Evolutionary conservation across 2,329 filamentous ascomycete genomes (phyloP).

Genomic region (Ceratocystis smalleyi): DNA sequence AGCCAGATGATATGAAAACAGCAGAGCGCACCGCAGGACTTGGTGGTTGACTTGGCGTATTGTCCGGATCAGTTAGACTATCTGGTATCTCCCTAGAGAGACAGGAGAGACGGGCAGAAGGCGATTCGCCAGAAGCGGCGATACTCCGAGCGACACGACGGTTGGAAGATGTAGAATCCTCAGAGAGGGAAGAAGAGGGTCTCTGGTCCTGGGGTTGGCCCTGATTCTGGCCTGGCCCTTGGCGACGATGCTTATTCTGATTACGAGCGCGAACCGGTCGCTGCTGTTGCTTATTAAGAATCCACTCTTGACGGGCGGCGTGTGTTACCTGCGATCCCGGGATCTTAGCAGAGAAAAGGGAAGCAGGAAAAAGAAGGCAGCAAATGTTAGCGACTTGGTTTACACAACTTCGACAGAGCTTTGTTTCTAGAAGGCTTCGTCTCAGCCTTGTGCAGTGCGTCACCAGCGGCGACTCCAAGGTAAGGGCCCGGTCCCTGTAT

Average conservation of each 20-base stretch:
- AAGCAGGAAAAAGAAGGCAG: background rate
- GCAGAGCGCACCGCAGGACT: background rate
- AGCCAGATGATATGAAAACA: background rate
- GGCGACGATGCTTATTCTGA: constrained; percentile 4
- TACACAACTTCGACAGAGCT: background rate
- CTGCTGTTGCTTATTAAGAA: background rate
- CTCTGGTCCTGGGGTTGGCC: too few relatives aligned
- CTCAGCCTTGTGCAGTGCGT: constrained; percentile 5
- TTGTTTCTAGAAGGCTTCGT: background rate
- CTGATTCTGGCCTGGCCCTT: background rate
- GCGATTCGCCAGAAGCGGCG: background rate
- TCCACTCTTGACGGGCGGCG: constrained; percentile 10
- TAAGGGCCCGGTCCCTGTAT: background rate
- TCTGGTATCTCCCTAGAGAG: background rate
- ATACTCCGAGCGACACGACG: background rate
- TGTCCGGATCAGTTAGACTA: background rate
- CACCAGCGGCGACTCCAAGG: background rate
- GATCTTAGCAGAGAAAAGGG: background rate
- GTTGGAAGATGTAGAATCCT: background rate
- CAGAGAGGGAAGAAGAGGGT: background rate
- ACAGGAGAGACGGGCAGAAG: background rate
- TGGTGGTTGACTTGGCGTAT: background rate
- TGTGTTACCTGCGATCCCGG: background rate
- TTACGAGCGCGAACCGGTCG: background rate
- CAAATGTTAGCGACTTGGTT: background rate